Base-by-base conservation (phyloP, 1,139 yeast species). In the Barnettozyma hawaiiensis region DNA sequence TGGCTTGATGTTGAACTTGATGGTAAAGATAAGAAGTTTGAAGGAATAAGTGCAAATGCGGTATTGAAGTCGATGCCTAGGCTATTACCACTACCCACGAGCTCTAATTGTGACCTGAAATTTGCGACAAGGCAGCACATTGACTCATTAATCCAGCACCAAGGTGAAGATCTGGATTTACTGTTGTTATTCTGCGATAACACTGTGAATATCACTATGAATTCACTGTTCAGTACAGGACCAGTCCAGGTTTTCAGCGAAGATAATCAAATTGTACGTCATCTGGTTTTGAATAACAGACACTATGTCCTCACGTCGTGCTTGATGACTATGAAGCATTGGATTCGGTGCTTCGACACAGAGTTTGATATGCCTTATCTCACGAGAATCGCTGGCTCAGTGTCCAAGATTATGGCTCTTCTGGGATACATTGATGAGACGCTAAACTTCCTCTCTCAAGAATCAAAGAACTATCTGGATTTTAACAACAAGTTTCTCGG, bases 391-490 rank as follows among this genome's bases (percentile, higher is more conserved):
- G 26, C 33, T 2, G n/a, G 22, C 4, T 24, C 23, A 3, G 26
- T 42, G 7, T 58, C 68, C 5, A 58, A 61, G 39, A 47, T 60
- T 19, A 48, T 55, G 26, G 63, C 66, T 1, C 42, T 69, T 8
- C 43, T 67, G 19, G 65, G 61, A 1, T 67, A 68, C 44, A 48
- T 78, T 8, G 59, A 65, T 19, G 73, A 66, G n/a, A 69, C 71
- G 15, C 47, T 78, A 1, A 51, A 47, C 0, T 50, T 58, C 11
- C 49, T 77, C 4, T 57, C 62, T 4, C 53, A 57, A 1, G 78
- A 75, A 31, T 59, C 71, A 8, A 65, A 61, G 31, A 66, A 73
- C 1, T 75, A 73, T 48, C 57, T 70, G 2, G 67, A 65, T 12
- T 61, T 69, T 47, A 45, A 65, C 48, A 46, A 71, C 60, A 58